Conservation (phyloP, 2,329 filamentous ascomycete genomes). For the Aspergillus persii region DNA sequence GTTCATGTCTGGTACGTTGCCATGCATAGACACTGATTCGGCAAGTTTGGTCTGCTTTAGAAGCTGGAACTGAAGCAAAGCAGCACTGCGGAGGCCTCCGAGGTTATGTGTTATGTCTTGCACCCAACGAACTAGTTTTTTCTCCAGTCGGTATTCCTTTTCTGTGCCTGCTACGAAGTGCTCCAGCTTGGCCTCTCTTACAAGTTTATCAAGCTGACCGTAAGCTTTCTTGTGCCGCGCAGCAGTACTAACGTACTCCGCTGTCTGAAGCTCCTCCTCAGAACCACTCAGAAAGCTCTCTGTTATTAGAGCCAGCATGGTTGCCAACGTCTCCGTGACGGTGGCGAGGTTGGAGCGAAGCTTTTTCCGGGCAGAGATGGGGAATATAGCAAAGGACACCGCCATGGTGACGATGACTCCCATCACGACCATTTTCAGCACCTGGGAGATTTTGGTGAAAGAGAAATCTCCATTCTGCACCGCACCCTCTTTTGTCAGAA, state of each 20-base stretch:
- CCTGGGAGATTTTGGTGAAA: constrained; percentile 75
- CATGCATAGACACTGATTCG: constrained; percentile 16
- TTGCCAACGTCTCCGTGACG: constrained; percentile 71
- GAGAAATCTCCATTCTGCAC: constrained; percentile 81
- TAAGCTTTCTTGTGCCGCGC: constrained; percentile 66
- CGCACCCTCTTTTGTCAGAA: constrained; percentile 86
- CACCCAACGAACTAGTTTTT: constrained; percentile 76
- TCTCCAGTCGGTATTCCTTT: constrained; percentile 73
- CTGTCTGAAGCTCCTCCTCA: constrained; percentile 70
- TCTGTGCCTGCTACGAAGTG: constrained; percentile 81
- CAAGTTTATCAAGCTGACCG: constrained; percentile 68
- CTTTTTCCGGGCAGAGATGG: constrained; percentile 70
- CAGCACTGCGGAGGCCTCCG: constrained; percentile 84
- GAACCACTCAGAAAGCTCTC: constrained; percentile 79
- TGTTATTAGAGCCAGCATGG: constrained; percentile 79
- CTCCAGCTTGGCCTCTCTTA: constrained; percentile 85
- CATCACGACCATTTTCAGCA: constrained; percentile 79
- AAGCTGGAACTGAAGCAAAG: constrained; percentile 82
- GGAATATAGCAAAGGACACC: constrained; percentile 75
- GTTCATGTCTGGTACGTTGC: constrained; percentile 16
- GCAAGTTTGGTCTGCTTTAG: constrained; percentile 59
- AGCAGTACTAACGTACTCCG: constrained; percentile 62
- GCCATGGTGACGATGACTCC: constrained; percentile 69
- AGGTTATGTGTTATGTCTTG: constrained; percentile 84
- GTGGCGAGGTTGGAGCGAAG: constrained; percentile 72